Percentiles rank a stretch among this genome's conserved stretches.
Conservation (phyloP, 768 basidiomycete genomes). For the Leccinellum luteum region DNA sequence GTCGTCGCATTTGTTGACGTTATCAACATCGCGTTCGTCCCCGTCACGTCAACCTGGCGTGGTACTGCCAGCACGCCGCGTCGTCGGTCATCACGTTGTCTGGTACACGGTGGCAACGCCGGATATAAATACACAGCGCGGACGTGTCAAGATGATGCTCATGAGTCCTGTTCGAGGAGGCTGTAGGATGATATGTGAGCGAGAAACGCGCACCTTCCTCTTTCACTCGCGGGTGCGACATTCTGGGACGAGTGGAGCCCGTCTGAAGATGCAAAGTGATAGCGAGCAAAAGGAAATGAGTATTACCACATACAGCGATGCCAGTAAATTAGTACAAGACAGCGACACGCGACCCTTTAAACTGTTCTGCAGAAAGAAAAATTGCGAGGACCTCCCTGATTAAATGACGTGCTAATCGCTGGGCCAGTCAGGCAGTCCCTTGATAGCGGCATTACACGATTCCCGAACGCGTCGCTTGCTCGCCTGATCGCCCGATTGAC, state of each 20-base stretch:
- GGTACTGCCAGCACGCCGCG: too few relatives aligned
- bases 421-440: conserved; percentile 75
- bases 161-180: conserved; percentile 53
- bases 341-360: conserved; percentile 1
- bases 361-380: background rate
- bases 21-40: too few relatives aligned
- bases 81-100: too few relatives aligned
- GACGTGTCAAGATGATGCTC: conserved; percentile 83
- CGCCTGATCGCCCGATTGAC: conserved; percentile 67
- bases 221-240: too few relatives aligned
- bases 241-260: too few relatives aligned
- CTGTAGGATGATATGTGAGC: conserved; percentile 30
- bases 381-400: background rate
- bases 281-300: background rate
- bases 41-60: too few relatives aligned
- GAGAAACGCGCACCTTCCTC: background rate
- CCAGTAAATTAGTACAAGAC: conserved; percentile 6
- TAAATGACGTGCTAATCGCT: conserved; percentile 18
- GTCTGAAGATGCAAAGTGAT: too few relatives aligned
- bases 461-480: conserved; percentile 77
- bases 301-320: background rate
- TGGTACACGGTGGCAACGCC: too few relatives aligned
- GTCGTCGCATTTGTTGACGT: too few relatives aligned
- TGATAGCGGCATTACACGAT: conserved; percentile 72
- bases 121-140: conserved; percentile 91